Evolutionary conservation across 2,329 filamentous ascomycete genomes (phyloP).

Genomic region (Hymenoscyphus salicellus): DNA sequence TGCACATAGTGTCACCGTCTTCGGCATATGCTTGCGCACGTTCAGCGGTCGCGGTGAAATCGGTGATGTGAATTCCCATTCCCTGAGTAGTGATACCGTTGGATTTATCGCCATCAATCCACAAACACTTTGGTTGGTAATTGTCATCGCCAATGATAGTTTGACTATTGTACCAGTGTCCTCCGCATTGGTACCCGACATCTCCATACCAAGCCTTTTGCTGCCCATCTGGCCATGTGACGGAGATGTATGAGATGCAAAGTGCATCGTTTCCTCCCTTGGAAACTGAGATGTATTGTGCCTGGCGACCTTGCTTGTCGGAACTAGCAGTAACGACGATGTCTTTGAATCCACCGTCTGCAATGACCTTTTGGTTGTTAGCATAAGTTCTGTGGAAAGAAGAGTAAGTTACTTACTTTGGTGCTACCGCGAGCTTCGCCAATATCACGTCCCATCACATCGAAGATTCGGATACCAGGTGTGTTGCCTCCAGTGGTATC

Average conservation of each 20-base stretch:
- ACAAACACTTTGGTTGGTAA: conserved; percentile 3
- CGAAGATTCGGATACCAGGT: conserved; percentile 5
- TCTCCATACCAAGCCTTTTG: neutral
- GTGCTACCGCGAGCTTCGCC: neutral
- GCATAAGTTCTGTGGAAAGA: no score
- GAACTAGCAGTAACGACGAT: neutral
- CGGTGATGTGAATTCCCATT: conserved; percentile 6
- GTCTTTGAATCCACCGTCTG: neutral
- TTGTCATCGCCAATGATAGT: neutral
- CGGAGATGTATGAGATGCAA: conserved; percentile 2
- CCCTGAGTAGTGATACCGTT: conserved; percentile 9
- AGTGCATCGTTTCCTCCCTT: conserved; percentile 4
- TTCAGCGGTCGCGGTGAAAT: neutral
- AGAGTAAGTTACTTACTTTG: no score
- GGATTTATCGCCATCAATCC: conserved; percentile 5
- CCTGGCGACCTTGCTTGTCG: neutral
- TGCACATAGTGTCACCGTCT: conserved; percentile 6
- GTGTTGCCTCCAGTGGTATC: conserved; percentile 4
- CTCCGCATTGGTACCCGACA: conserved; percentile 1
- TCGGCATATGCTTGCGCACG: neutral
- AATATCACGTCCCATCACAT: neutral
- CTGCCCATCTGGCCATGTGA: neutral
- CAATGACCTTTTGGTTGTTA: neutral
- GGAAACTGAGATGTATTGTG: conserved; percentile 1
- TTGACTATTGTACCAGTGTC: neutral